Base-by-base conservation (phyloP, 2,329 filamentous ascomycete genomes). In the Gyromitra esculenta region DNA sequence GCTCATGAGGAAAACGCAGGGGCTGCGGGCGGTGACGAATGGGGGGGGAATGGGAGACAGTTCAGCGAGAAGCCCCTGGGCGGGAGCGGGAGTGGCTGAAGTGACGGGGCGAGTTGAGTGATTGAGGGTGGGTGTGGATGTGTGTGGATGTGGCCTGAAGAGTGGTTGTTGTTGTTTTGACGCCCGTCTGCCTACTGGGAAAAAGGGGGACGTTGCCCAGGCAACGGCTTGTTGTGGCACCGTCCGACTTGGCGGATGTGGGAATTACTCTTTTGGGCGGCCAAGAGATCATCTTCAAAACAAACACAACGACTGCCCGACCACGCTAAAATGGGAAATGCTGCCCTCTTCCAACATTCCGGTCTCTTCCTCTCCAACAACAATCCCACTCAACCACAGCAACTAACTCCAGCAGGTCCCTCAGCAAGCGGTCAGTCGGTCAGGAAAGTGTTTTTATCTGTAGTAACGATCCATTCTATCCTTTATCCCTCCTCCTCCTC, bases 301-400 rank as follows among this genome's bases (percentile, higher is more conserved):
- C 74, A 76, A 76, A 76, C 74, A 76, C 70, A 74, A 57, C 72
- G 11, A 18, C 48, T 37, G 54, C 52, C 50, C 62, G 66, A 41
- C 50, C 35, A 67, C 64, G 70, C 74, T 76, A 76, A 74, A 76
- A 76, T 76, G 74, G 70, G 70, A 73, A 69, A 76, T 73, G 63
- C 59, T 76, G 57, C 63, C 74, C 70, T 50, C 70, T 45, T 35
- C 37, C 56, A 54, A 63, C n/a, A 56, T 39, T 39, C 48, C 25
- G 56, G 48, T 31, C 66, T 70, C 31, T 62, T 39, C 57, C 60
- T 69, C 70, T 70, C 59, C 71, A 45, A 74, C 64, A 76, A 37
- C 68, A 31, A 31, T 54, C 56, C 70, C 25, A 9, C 41, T 37
- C 62, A 54, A 18, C 62, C 15, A 41, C 41, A 31, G 25, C 25